These are phyloP conservation scores for Rhodofomes roseus DNA, from an alignment of 1,284 basidiomycete genomes.

Conservation along the genomic window DNA sequence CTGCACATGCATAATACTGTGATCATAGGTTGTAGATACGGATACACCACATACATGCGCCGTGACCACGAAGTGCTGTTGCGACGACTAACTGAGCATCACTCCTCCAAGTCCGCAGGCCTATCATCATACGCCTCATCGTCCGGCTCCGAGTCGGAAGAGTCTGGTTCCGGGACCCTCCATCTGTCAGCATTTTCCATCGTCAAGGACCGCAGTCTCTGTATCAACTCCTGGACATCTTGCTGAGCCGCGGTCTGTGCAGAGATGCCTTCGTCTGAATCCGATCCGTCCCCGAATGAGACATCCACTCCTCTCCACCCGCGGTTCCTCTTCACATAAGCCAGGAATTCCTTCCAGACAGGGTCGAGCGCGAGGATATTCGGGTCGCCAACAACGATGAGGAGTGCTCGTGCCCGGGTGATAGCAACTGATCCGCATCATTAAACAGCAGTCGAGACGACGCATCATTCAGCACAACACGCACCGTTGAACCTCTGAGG, in stretches of 20 bases:
- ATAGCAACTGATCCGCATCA: slow-evolving; percentile 24
- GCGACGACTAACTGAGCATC: not conserved
- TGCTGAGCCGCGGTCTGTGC: slow-evolving; percentile 27
- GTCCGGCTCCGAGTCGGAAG: not conserved
- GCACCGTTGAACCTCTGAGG: slow-evolving; percentile 43
- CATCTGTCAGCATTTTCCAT: slow-evolving; percentile 23
- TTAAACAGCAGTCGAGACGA: not conserved
- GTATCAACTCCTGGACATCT: slow-evolving; percentile 51
- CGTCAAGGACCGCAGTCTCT: slow-evolving; percentile 41
- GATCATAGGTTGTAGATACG: no score
- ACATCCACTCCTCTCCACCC: slow-evolving; percentile 43
- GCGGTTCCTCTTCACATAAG: slow-evolving; percentile 40
- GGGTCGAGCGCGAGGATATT: slow-evolving; percentile 45
- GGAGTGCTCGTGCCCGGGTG: slow-evolving; percentile 53
- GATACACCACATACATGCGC: no score
- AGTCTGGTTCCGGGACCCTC: not conserved
- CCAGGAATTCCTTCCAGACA: slow-evolving; percentile 50
- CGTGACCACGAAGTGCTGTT: not conserved
- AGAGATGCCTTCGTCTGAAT: slow-evolving; percentile 10
- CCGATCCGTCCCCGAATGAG: not conserved
- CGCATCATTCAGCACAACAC: not conserved
- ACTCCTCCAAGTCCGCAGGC: not conserved
- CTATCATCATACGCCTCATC: slow-evolving; percentile 1
- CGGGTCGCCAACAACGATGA: slow-evolving; percentile 56
- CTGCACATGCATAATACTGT: no score